phyloP scores from a whole-genome alignment of 306 rosid genomes.

The Vigna nakashimae region DNA sequence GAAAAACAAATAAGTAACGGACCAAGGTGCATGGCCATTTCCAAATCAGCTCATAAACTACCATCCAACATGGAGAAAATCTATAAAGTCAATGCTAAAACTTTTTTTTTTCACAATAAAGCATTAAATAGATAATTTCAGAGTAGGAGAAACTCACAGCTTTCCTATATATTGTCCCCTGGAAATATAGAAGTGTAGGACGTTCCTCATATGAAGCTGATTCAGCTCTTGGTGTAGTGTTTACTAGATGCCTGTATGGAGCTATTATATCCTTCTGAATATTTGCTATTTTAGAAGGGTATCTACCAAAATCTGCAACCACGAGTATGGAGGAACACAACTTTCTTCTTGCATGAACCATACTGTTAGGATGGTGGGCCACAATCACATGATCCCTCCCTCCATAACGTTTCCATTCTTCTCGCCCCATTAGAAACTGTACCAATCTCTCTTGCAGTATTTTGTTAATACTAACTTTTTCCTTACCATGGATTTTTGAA shows the following conservation, averaged over 20 bases:
- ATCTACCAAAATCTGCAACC: constrained; percentile 23
- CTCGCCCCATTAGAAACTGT: neutral
- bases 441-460: constrained; percentile 8
- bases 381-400: constrained; percentile 17
- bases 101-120: no score
- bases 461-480: constrained; percentile 11
- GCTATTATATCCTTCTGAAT: constrained; percentile 14
- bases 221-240: neutral
- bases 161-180: constrained; percentile 13
- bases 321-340: constrained; percentile 7
- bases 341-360: neutral
- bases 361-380: constrained; percentile 21
- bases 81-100: neutral
- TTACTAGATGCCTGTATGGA: constrained; percentile 10
- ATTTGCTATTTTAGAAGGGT: neutral
- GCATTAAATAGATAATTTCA: neutral
- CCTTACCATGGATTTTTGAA: neutral
- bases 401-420: constrained; percentile 11
- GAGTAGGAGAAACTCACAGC: neutral
- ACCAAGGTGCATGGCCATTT: neutral
- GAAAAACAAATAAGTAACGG: neutral
- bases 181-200: constrained; percentile 13
- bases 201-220: constrained; percentile 16
- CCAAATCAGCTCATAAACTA: no score
- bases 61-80: neutral